Evolutionary conservation across 345 rosid species (phyloP), one percentile per base, ranked within the genome.

Genomic region (Boechera stricta): DNA sequence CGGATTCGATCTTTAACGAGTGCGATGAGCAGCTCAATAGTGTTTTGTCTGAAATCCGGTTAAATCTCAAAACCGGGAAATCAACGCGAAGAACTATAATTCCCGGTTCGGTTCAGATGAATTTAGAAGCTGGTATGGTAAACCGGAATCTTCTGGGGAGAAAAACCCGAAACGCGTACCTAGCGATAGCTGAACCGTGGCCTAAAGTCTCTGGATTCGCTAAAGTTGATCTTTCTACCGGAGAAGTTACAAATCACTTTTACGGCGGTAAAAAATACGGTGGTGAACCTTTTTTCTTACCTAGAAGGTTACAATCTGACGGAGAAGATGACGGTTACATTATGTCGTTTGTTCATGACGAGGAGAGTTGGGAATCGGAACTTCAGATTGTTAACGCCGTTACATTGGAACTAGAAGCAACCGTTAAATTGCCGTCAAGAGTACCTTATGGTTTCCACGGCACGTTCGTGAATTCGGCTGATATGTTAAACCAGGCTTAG

Each of bases 361-460:
- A 94, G 71, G 83, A 90, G 77, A 82, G 75, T 0, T 82, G 94
- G 90, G 79, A 83, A 77, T 94, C 99, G 24, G 97, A 94, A 86
- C 86, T 94, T 1, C 94, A 86, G 42, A 89, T 94, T 6, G 88
- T 92, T 38, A 88, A 92, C 73, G 94, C 98, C 18, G 64, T 75
- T 70, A 88, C 79, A 35, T 80, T 94, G 62, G 65, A 87, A 65
- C 55, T 88, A 0, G 97, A 94, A 79, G 98, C 98, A 31, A 74
- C 92, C 0, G 72, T 94, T 41, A 79, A 87, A 81, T 82, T 94
- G 67, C 98, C 97, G 10, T 94, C 98, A 6, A 85, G 99, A 59
- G 97, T 94, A 4, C 99, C 99, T 0, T 94, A 94, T 58, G 99
- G 99, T 7, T 92, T 94, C 66, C 99, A 94, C 67, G 98, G 98